phyloP scores from a whole-genome alignment of 805 yeast species.

The Suhomyces vadensis region DNA sequence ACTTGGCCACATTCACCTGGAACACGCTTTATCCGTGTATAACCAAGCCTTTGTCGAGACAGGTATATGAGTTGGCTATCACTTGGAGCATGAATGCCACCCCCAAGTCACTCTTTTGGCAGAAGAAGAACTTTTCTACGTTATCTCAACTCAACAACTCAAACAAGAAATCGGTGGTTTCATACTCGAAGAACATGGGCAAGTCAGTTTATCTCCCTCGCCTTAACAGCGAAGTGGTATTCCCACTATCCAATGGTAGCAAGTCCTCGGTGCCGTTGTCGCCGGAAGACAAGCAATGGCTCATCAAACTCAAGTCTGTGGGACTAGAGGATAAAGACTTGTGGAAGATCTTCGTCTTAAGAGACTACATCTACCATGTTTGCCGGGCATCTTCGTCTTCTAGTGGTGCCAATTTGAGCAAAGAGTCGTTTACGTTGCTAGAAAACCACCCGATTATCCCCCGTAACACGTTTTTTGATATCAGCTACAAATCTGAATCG shows the following conservation, averaged over 20 bases:
- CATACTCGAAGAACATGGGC: constrained; percentile 37
- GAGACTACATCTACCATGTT: constrained; percentile 65
- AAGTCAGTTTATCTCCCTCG: constrained; percentile 35
- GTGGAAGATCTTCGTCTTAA: constrained; percentile 78
- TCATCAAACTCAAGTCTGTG: constrained; percentile 66
- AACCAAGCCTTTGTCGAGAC: constrained; percentile 64
- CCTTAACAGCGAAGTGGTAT: constrained; percentile 12
- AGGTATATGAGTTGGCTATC: constrained; percentile 61
- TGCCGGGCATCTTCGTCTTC: constrained; percentile 32
- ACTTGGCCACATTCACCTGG: constrained; percentile 67
- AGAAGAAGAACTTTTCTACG: constrained; percentile 34
- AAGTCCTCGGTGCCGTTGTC: constrained; percentile 42
- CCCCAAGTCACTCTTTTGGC: constrained; percentile 77
- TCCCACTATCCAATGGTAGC: constrained; percentile 13
- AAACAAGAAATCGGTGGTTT: constrained; percentile 20
- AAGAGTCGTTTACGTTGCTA: background rate
- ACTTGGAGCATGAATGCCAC: constrained; percentile 71
- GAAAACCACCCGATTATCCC: constrained; percentile 23
- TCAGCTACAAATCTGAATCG: constrained; percentile 40
- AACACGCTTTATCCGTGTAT: constrained; percentile 65
- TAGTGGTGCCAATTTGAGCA: background rate
- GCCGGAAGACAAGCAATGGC: constrained; percentile 68
- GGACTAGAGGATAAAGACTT: constrained; percentile 72
- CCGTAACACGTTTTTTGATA: constrained; percentile 39
- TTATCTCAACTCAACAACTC: constrained; percentile 17